A percentile compares a stretch with the other conserved stretches of the same genome.
These are phyloP conservation scores for Dicorynia guianensis DNA, from an alignment of 306 rosid genomes.

Conservation along the genomic window DNA sequence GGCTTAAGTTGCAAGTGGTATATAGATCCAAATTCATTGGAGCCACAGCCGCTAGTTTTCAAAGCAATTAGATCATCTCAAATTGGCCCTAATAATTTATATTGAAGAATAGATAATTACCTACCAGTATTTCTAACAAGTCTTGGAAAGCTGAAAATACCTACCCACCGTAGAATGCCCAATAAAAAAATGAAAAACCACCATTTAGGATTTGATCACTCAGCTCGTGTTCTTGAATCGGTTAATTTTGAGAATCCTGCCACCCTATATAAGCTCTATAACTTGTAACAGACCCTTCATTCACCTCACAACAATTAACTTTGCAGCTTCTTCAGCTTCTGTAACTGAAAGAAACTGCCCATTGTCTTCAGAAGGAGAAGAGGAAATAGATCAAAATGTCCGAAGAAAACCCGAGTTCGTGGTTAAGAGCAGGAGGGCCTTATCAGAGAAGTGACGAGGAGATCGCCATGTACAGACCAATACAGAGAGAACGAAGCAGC, in stretches of 20 bases:
- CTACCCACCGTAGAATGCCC: background rate
- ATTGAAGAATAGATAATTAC: too few relatives aligned
- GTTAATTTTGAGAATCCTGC: background rate
- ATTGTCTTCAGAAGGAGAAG: too few relatives aligned
- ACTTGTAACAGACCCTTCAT: conserved; percentile 13
- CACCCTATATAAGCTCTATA: background rate
- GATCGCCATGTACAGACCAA: conserved; percentile 39
- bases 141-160: background rate
- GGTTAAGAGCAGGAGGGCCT: too few relatives aligned
- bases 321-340: conserved; percentile 10
- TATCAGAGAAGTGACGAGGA: conserved; percentile 44
- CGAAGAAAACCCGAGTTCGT: background rate
- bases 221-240: background rate
- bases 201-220: background rate
- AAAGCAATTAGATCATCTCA: too few relatives aligned
- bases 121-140: too few relatives aligned
- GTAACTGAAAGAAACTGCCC: conserved; percentile 26
- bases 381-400: conserved; percentile 25
- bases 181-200: too few relatives aligned
- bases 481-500: conserved; percentile 50
- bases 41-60: too few relatives aligned
- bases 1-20: too few relatives aligned
- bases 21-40: too few relatives aligned
- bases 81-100: too few relatives aligned
- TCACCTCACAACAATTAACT: conserved; percentile 8